These are phyloP conservation scores for Carpinus viminea DNA, from an alignment of 306 rosid genomes.

Conservation along the genomic window DNA sequence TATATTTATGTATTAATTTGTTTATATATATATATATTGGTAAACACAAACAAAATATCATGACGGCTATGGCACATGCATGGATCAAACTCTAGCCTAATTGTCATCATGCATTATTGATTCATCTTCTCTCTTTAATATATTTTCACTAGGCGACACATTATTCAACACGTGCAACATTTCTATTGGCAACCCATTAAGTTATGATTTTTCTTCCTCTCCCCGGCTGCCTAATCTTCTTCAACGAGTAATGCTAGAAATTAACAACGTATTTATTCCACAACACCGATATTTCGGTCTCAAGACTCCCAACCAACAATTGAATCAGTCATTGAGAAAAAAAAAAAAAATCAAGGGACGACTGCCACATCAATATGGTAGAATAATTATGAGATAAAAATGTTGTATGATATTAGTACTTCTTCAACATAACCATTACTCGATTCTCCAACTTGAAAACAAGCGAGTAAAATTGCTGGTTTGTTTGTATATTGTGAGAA, in stretches of 20 bases:
- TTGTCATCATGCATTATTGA: background rate
- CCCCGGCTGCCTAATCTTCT: background rate
- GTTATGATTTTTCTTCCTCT: background rate
- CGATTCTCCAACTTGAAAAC: background rate
- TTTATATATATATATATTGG: background rate
- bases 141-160: background rate
- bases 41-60: constrained; percentile 10
- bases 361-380: too few relatives aligned
- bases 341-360: too few relatives aligned
- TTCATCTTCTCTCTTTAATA: background rate
- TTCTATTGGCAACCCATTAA: background rate
- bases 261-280: too few relatives aligned
- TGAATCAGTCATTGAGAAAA: too few relatives aligned
- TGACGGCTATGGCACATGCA: constrained; percentile 29
- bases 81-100: constrained; percentile 11
- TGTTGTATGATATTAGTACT: too few relatives aligned
- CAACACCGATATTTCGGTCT: too few relatives aligned
- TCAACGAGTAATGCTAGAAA: too few relatives aligned
- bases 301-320: too few relatives aligned
- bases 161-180: constrained; percentile 7
- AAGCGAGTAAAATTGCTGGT: too few relatives aligned
- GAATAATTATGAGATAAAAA: too few relatives aligned
- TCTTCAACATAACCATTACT: background rate
- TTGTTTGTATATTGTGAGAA: background rate
- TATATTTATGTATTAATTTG: too few relatives aligned